phyloP scores from a whole-genome alignment of 1,284 basidiomycete species.

The Cryptococcus amylolentus region DNA sequence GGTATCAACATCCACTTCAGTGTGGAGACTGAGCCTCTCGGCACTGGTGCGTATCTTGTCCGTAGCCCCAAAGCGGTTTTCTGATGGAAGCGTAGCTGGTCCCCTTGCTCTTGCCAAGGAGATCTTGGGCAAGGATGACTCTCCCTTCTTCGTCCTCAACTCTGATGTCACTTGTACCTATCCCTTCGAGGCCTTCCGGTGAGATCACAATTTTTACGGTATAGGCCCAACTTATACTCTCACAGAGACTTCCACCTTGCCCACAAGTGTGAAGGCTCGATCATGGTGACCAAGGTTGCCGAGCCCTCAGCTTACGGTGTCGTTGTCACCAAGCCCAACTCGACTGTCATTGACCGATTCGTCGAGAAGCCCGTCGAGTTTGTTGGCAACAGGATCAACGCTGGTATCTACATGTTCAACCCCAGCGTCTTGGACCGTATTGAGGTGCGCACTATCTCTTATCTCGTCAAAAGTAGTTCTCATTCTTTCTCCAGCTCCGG shows the following conservation, averaged over 20 bases:
- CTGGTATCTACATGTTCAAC: conserved; percentile 59
- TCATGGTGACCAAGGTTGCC: conserved; percentile 58
- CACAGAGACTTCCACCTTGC: conserved; percentile 54
- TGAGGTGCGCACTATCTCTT: conserved; percentile 41
- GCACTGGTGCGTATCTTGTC: conserved; percentile 49
- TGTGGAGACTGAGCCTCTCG: conserved; percentile 57
- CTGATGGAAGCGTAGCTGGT: conserved; percentile 46
- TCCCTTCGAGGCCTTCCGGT: conserved; percentile 55
- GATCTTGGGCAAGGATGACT: conserved; percentile 56
- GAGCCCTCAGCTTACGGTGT: conserved; percentile 57
- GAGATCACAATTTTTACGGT: conserved; percentile 9
- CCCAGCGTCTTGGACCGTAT: conserved; percentile 54
- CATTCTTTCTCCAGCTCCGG: neutral
- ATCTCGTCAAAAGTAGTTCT: neutral
- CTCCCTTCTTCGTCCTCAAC: conserved; percentile 58
- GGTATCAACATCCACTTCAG: conserved; percentile 56
- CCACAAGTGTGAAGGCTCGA: conserved; percentile 55
- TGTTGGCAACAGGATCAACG: conserved; percentile 58
- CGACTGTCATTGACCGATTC: conserved; percentile 55
- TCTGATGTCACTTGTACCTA: conserved; percentile 57
- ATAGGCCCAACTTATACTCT: neutral
- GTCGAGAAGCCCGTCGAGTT: conserved; percentile 58
- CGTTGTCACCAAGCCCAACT: conserved; percentile 53
- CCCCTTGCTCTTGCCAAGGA: conserved; percentile 55
- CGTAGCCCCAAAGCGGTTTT: neutral